Evolutionary conservation across 2,329 filamentous ascomycete genomes (phyloP).

Genomic region (Chrysoporthe deuterocubensis): DNA sequence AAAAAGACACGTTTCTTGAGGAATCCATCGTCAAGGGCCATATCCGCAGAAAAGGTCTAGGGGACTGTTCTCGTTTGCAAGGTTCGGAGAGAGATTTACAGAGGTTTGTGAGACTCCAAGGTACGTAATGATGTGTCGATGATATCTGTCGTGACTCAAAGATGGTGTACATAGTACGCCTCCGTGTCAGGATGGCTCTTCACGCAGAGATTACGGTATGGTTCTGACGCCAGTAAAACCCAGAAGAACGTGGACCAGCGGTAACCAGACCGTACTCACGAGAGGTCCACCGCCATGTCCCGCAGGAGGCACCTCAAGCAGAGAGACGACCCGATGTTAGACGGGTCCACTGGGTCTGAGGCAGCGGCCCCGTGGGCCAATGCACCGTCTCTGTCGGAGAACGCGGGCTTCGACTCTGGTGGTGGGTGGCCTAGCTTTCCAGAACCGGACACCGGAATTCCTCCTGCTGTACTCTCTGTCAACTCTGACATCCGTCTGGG

Average conservation of each 20-base stretch:
- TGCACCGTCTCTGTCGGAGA: not conserved
- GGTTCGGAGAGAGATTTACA: not conserved
- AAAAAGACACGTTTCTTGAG: not conserved
- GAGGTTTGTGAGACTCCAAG: not conserved
- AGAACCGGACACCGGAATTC: not conserved
- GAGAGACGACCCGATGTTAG: not conserved
- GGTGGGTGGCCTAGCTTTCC: not conserved
- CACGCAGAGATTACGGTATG: not conserved
- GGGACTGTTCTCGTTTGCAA: not conserved
- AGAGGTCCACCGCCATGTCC: conserved; percentile 1
- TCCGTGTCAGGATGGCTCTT: not conserved
- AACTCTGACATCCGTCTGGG: not conserved
- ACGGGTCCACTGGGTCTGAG: not conserved
- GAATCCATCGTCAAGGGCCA: not conserved
- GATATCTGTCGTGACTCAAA: not conserved
- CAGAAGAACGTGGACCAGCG: no score
- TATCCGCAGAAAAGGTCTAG: not conserved
- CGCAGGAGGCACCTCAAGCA: not conserved
- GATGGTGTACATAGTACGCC: not conserved
- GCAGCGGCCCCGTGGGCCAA: not conserved
- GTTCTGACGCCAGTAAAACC: not conserved
- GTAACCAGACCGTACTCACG: not conserved
- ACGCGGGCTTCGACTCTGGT: not conserved
- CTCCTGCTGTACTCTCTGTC: not conserved
- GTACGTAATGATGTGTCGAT: not conserved